Evolutionary conservation across 2,329 filamentous ascomycete genomes (phyloP).

Genomic region (Epichloe scottii): DNA sequence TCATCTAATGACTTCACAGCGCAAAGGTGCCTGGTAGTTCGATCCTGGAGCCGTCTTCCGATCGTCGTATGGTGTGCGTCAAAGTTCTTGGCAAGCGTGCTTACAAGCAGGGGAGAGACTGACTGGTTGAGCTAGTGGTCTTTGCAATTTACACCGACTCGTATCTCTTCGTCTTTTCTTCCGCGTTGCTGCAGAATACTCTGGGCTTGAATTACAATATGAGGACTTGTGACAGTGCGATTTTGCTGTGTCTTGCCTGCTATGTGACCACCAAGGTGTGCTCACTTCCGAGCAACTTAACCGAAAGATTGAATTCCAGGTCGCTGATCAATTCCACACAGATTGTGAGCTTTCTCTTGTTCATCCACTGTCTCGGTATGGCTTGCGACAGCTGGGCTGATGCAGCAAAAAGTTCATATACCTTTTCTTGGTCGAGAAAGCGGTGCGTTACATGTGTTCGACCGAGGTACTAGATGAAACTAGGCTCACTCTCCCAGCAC

Average conservation of each 20-base stretch:
- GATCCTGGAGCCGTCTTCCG: constrained; percentile 27
- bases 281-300: background rate
- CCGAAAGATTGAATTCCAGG: background rate
- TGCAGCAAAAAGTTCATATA: constrained; percentile 39
- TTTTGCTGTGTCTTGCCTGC: constrained; percentile 46
- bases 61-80: constrained; percentile 29
- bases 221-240: constrained; percentile 41
- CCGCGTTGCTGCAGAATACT: constrained; percentile 43
- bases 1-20: constrained; percentile 13
- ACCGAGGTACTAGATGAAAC: background rate
- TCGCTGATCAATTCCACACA: constrained; percentile 5
- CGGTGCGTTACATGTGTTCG: constrained; percentile 25
- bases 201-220: constrained; percentile 40
- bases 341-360: constrained; percentile 16
- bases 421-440: constrained; percentile 52
- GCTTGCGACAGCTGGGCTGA: background rate
- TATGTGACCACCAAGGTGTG: constrained; percentile 51
- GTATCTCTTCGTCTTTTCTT: constrained; percentile 45
- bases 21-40: constrained; percentile 24
- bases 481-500: constrained; percentile 26
- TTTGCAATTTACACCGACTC: constrained; percentile 48
- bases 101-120: too few species aligned
- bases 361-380: background rate
- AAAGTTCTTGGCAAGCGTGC: too few species aligned
- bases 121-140: constrained; percentile 31